Conservation (phyloP, 2,329 filamentous ascomycete species). For the Talaromyces piceae region DNA sequence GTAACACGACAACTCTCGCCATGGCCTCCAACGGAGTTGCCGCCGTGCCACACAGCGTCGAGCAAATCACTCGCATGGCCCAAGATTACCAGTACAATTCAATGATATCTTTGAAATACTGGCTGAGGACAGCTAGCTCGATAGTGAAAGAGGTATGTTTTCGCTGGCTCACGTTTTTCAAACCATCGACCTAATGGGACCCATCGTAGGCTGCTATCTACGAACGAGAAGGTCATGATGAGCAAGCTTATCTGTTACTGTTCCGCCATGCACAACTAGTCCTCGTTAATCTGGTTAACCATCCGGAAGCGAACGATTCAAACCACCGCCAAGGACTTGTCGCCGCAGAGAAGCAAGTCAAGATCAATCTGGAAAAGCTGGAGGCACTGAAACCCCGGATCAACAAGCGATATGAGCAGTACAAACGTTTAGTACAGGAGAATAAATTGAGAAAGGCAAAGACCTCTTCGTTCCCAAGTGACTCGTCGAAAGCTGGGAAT, state of each 20-base stretch:
- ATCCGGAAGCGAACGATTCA: slow-evolving; percentile 65
- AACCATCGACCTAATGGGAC: not conserved
- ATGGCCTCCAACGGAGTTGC: slow-evolving; percentile 23
- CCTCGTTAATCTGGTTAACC: slow-evolving; percentile 63
- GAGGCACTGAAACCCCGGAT: slow-evolving; percentile 76
- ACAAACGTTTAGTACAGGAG: slow-evolving; percentile 47
- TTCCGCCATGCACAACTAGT: slow-evolving; percentile 84
- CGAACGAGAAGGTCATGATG: slow-evolving; percentile 73
- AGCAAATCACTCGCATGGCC: slow-evolving; percentile 69
- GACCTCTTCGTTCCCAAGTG: slow-evolving; percentile 7
- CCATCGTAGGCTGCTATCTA: slow-evolving; percentile 67
- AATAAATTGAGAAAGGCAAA: slow-evolving; percentile 37
- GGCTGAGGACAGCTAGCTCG: slow-evolving; percentile 72
- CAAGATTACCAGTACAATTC: slow-evolving; percentile 74
- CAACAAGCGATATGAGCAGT: slow-evolving; percentile 61
- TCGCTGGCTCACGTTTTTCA: not conserved
- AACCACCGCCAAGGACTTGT: slow-evolving; percentile 50
- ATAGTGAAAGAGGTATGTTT: slow-evolving; percentile 69
- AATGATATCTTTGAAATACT: slow-evolving; percentile 68
- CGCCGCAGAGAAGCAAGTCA: slow-evolving; percentile 55
- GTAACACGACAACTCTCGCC: slow-evolving; percentile 2
- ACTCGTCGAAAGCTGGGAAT: slow-evolving; percentile 12
- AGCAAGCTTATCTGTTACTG: slow-evolving; percentile 85
- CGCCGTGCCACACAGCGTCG: slow-evolving; percentile 58
- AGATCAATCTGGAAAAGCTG: slow-evolving; percentile 59